Evolutionary conservation across 768 basidiomycete genomes (phyloP).

Genomic region (Hypholoma fasciculare): DNA sequence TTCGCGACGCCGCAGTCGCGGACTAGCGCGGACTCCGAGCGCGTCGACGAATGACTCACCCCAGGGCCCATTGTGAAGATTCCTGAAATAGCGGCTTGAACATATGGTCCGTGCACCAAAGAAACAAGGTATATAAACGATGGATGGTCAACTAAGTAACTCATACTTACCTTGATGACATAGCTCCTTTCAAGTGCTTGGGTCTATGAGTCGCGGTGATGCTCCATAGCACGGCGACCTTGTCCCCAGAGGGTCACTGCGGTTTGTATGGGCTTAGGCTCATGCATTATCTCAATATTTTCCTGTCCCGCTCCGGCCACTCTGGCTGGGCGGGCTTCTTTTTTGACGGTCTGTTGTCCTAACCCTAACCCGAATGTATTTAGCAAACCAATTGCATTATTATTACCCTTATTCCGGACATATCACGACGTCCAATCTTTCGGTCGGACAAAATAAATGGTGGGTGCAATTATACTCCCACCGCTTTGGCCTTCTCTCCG

Average conservation of each 20-base stretch:
- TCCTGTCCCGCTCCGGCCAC: conserved; percentile 65
- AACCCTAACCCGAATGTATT: conserved; percentile 47
- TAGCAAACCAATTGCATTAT: too few species aligned
- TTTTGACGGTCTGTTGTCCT: conserved; percentile 25
- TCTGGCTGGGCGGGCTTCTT: conserved; percentile 46
- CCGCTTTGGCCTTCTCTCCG: too few species aligned
- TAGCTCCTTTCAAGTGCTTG: conserved; percentile 43
- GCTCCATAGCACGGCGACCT: conserved; percentile 61
- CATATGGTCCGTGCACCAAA: conserved; percentile 30
- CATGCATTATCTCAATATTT: conserved; percentile 79
- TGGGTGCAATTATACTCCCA: too few species aligned
- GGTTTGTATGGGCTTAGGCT: conserved; percentile 67
- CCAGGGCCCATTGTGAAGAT: not conserved
- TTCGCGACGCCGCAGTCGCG: not conserved
- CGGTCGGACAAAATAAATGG: too few species aligned
- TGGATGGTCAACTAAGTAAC: conserved; percentile 7
- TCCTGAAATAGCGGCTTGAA: not conserved
- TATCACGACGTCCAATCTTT: too few species aligned
- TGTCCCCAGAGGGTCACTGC: conserved; percentile 41
- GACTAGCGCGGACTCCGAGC: not conserved
- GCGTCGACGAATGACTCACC: not conserved
- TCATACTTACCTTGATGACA: conserved; percentile 50
- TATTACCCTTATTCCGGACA: too few species aligned
- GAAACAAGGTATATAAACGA: conserved; percentile 18
- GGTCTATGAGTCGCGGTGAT: conserved; percentile 47